Evolutionary conservation across 306 rosid genomes (phyloP), one percentile per base, ranked within the genome.

Genomic region (Prunus mongolica): DNA sequence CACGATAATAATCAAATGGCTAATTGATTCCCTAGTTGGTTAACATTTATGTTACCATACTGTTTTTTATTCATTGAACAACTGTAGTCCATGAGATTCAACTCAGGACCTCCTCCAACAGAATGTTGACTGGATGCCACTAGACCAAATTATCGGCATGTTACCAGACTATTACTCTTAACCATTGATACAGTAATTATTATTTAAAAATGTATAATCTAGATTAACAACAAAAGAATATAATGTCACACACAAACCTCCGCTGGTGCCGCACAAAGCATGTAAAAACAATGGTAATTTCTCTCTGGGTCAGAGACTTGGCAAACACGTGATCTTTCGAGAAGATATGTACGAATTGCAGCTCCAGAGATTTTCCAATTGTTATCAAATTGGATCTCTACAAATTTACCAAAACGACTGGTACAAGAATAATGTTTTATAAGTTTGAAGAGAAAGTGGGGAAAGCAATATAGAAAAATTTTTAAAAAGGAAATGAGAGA

Each of bases 371-470:
- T 92, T 86, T 90, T 92, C 66, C 93, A 87, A 75, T 81, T 80
- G 83, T 92, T 92, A 78, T 92, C 97, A 76, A 92, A 92, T 81
- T 92, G 97, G 55, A 92, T 90, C 85, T 90, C 97, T 70, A 92
- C 96, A 75, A 92, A 92, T 81, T 92, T 92, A 70, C 97, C 97
- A 66, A 92, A 92, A 68, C 97, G 96, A 92, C 97, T 92, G 93
- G 80, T 61, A 74, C 30, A 75, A 69, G 73, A 62, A 54, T 79
- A 63, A 65, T 62, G 5, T 34, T 25, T 62, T 63, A 67, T 77
- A 64, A 81, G 84, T 67, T 63, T 51, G 81, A 74, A 69, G 51
- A 47, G 80, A 75, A 30, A 46, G 32, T 34, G 8, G 24, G 73
- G 78, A 54, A 73, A 81, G 34, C 9, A 51, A 19, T 51, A 51